Conservation (phyloP, 1,284 basidiomycete species). For the Lentinula novae-zelandiae region DNA sequence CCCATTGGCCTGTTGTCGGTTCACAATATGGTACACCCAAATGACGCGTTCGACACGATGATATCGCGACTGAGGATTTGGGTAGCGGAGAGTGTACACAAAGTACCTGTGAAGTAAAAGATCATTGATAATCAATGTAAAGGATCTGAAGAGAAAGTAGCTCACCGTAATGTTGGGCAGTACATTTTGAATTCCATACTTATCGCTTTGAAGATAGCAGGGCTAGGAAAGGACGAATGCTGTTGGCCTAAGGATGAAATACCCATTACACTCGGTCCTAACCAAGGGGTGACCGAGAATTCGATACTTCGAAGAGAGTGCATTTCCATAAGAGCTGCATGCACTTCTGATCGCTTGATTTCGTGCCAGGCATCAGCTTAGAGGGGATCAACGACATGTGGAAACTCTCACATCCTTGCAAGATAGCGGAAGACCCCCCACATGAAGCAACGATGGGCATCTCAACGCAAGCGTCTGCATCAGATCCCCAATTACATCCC, state of each 20-base stretch:
- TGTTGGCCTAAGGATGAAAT: not conserved
- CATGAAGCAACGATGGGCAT: not conserved
- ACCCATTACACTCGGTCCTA: not conserved
- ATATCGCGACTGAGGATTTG: not conserved
- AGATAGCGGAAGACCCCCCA: not conserved
- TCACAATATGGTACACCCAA: not conserved
- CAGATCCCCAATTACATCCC: not conserved
- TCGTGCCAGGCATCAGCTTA: not conserved
- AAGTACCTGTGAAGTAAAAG: not conserved
- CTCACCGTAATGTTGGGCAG: not conserved
- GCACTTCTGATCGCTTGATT: not conserved
- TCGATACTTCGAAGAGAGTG: constrained; percentile 3
- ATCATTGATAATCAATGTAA: not conserved
- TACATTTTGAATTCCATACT: constrained; percentile 4
- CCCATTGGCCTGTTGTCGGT: not conserved
- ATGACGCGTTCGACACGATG: not conserved
- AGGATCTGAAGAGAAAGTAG: not conserved
- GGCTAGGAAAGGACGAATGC: not conserved
- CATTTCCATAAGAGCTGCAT: constrained; percentile 4
- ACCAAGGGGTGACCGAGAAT: not conserved
- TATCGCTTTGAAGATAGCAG: not conserved
- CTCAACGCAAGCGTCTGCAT: not conserved
- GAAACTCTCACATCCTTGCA: constrained; percentile 1
- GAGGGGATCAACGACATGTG: no score
- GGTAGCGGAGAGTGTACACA: not conserved